Conservation (phyloP, 116 monocot genomes). For the Trichopus zeylanicus region DNA sequence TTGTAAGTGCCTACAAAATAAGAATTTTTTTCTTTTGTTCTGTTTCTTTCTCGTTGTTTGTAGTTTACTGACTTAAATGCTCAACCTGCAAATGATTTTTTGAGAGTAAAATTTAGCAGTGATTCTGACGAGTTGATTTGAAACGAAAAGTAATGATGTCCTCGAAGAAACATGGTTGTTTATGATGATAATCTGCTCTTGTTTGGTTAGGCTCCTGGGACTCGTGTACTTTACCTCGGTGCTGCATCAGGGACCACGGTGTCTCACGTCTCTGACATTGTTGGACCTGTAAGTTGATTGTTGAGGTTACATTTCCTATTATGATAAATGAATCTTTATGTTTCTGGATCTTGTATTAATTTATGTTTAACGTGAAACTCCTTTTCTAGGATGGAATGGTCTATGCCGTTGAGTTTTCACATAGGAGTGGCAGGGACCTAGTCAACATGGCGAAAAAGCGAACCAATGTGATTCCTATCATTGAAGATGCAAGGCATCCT, state of each 20-base stretch:
- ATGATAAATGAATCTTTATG: no score
- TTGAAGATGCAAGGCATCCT: slow-evolving; percentile 98
- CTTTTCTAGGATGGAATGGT: slow-evolving; percentile 62
- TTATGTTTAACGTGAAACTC: neutral
- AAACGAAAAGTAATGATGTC: no score
- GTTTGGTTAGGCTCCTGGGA: slow-evolving; percentile 49
- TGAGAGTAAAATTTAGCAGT: no score
- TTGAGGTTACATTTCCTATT: neutral
- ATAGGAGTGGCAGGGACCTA: slow-evolving; percentile 87
- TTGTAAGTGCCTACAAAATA: slow-evolving; percentile 37
- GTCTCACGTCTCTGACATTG: slow-evolving; percentile 93
- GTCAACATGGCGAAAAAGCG: slow-evolving; percentile 95
- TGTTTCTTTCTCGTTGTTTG: neutral
- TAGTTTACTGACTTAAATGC: no score
- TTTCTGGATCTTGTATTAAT: no score
- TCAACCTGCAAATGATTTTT: no score
- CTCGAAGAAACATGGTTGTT: neutral
- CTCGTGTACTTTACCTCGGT: slow-evolving; percentile 76
- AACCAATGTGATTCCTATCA: slow-evolving; percentile 90
- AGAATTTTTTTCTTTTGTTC: neutral
- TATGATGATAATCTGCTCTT: neutral
- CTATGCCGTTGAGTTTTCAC: slow-evolving; percentile 92
- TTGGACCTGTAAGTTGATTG: slow-evolving; percentile 70
- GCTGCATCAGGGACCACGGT: slow-evolving; percentile 95
- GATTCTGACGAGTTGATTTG: no score